These are phyloP conservation scores for Microdochium nivale DNA, from an alignment of 2,329 filamentous ascomycete genomes.

Conservation along the genomic window DNA sequence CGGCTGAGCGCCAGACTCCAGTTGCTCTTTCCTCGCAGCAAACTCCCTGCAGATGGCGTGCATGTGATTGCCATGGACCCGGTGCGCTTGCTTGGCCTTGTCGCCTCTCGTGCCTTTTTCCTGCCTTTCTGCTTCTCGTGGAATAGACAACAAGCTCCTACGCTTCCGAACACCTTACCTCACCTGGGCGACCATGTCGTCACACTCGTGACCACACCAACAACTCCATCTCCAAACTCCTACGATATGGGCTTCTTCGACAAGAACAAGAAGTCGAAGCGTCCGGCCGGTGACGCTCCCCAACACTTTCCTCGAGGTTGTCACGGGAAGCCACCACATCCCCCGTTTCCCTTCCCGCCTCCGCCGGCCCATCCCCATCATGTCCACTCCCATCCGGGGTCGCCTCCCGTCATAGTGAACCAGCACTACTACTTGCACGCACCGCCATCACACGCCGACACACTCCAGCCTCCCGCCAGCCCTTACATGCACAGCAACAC, in stretches of 20 bases:
- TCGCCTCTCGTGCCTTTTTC: background rate
- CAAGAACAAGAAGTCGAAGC: conserved; percentile 9
- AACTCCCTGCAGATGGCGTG: background rate
- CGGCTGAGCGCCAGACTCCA: background rate
- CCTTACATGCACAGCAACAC: conserved; percentile 11
- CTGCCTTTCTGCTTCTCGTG: background rate
- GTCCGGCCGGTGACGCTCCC: conserved; percentile 9
- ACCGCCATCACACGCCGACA: conserved; percentile 8
- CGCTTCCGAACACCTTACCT: too few relatives aligned
- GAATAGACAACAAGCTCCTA: too few relatives aligned
- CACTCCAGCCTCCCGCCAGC: conserved; percentile 7
- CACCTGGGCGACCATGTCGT: too few relatives aligned
- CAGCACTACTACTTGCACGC: conserved; percentile 39
- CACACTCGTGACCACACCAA: too few relatives aligned
- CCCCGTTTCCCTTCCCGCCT: conserved; percentile 1
- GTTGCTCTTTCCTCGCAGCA: background rate
- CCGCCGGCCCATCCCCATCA: conserved; percentile 2
- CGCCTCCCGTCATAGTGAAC: conserved; percentile 37
- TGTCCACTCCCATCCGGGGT: conserved; percentile 2
- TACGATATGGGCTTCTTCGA: conserved; percentile 20
- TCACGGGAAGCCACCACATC: background rate
- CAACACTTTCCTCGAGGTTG: conserved; percentile 1
- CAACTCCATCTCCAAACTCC: background rate
- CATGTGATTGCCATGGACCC: background rate
- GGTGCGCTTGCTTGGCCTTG: background rate